Evolutionary conservation across 1,284 basidiomycete genomes (phyloP).

Genomic region (Ustilago hordei): DNA sequence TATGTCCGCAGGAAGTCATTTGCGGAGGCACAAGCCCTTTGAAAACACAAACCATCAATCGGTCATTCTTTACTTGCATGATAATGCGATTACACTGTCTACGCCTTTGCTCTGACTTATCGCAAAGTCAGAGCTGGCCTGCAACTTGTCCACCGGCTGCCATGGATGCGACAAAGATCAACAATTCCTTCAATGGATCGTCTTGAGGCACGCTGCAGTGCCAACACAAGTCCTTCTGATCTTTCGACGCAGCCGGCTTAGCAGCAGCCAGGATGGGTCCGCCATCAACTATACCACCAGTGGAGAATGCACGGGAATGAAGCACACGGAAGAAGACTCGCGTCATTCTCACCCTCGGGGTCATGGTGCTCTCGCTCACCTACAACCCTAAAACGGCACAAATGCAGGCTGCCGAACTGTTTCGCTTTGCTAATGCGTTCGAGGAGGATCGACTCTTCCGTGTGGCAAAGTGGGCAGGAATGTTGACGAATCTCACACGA

Average conservation of each 20-base stretch:
- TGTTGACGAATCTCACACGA: too few relatives aligned
- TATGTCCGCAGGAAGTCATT: slow-evolving; percentile 77
- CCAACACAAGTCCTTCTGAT: too few relatives aligned
- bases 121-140: slow-evolving; percentile 14
- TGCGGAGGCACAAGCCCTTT: background rate
- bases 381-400: background rate
- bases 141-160: slow-evolving; percentile 46
- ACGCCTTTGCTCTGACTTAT: background rate
- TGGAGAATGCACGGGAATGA: slow-evolving; percentile 41
- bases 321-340: slow-evolving; percentile 30
- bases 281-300: slow-evolving; percentile 11
- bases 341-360: slow-evolving; percentile 33
- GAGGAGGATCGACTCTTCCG: slow-evolving; percentile 5
- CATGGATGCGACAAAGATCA: slow-evolving; percentile 38
- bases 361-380: slow-evolving; percentile 44
- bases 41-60: background rate
- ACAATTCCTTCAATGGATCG: background rate
- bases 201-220: too few relatives aligned
- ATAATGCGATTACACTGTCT: background rate
- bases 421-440: too few relatives aligned
- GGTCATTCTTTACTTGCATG: background rate
- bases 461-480: too few relatives aligned
- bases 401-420: too few relatives aligned
- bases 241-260: background rate
- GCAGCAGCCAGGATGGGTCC: slow-evolving; percentile 4